Conservation (phyloP, 163 green algal species). For the Coccomyxa subellipsoidea region DNA sequence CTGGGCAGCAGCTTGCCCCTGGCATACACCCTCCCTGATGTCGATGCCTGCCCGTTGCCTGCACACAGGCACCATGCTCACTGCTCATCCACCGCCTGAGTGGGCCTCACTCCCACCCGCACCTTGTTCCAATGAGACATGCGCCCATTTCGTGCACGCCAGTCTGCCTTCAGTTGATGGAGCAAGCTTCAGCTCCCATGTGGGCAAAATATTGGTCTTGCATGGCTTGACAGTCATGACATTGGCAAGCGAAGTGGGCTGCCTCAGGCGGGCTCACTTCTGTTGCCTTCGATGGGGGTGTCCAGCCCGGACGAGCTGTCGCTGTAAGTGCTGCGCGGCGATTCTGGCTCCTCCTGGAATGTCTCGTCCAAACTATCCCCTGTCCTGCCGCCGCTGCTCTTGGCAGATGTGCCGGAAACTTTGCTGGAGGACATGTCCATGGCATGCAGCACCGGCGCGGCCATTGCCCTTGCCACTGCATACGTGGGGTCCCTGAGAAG, state of each 20-base stretch:
- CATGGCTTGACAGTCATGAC: no score
- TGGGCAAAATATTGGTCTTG: no score
- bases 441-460: constrained; percentile 57
- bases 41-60: neutral
- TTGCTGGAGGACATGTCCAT: neutral
- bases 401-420: no score
- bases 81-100: neutral
- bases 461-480: constrained; percentile 69
- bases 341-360: neutral
- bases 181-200: no score
- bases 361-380: neutral
- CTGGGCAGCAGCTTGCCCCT: constrained; percentile 56
- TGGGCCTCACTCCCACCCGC: no score
- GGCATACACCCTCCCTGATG: neutral
- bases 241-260: no score
- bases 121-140: no score
- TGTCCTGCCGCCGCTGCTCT: neutral
- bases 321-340: constrained; percentile 1
- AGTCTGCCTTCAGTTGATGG: no score
- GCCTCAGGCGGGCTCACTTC: no score
- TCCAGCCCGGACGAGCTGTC: constrained; percentile 28
- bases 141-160: no score
- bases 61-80: neutral
- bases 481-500: constrained; percentile 71
- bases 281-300: constrained; percentile 2